Evolutionary conservation across 164 flowering plant genomes (phyloP).

Genomic region (Umbilicus rupestris): DNA sequence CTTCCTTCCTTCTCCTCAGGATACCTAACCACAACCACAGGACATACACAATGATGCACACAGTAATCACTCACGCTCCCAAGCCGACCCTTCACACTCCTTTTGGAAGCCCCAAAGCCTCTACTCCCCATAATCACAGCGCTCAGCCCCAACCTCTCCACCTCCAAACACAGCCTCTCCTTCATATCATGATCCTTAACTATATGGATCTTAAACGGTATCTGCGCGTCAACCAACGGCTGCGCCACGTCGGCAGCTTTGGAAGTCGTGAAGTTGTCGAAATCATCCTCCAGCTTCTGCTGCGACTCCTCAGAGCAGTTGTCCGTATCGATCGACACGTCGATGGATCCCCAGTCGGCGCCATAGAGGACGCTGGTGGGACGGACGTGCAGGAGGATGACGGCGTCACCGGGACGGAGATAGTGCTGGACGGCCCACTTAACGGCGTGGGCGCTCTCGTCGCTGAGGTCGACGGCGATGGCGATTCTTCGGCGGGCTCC

Average conservation of each 20-base stretch:
- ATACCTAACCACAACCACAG: conserved; percentile 67
- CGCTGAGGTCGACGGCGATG: conserved; percentile 74
- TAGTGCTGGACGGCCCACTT: conserved; percentile 81
- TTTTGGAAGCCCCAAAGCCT: conserved; percentile 52
- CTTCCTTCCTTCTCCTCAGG: conserved; percentile 31
- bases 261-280: conserved; percentile 40
- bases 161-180: conserved; percentile 75
- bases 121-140: conserved; percentile 82
- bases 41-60: conserved; percentile 74
- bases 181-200: conserved; percentile 81
- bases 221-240: conserved; percentile 42
- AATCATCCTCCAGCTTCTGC: conserved; percentile 54
- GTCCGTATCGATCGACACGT: conserved; percentile 17
- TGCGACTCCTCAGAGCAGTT: conserved; percentile 23
- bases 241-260: conserved; percentile 43
- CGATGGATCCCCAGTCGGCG: conserved; percentile 68
- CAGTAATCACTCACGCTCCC: conserved; percentile 86
- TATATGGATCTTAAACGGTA: conserved; percentile 61
- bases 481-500: conserved; percentile 46
- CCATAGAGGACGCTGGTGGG: conserved; percentile 72
- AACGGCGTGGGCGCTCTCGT: conserved; percentile 75
- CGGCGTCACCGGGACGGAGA: conserved; percentile 72
- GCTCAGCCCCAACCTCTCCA: conserved; percentile 64
- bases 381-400: conserved; percentile 70
- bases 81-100: conserved; percentile 34